Percentiles rank a stretch among this genome's conserved stretches.
phyloP scores from a whole-genome alignment of 805 yeast genomes.

The Cyberlindnera samutprakarnensis region DNA sequence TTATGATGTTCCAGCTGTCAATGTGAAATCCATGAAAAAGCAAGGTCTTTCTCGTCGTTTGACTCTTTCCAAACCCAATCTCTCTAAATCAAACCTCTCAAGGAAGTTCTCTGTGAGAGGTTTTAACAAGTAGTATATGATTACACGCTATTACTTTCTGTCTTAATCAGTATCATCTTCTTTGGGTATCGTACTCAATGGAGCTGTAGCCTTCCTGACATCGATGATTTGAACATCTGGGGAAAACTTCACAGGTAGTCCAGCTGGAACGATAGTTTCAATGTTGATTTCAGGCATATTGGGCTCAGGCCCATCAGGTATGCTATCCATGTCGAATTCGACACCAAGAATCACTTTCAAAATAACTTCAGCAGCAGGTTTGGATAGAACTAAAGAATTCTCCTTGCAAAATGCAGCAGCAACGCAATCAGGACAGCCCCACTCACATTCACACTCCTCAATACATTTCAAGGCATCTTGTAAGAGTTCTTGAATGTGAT shows the following conservation, averaged over 20 bases:
- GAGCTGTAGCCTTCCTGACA: constrained; percentile 22
- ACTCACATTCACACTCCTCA: constrained; percentile 58
- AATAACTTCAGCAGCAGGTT: constrained; percentile 73
- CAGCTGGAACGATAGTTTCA: constrained; percentile 60
- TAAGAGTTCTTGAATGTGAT: constrained; percentile 61
- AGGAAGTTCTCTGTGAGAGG: constrained; percentile 27
- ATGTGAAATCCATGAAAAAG: constrained; percentile 27
- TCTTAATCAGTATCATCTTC: constrained; percentile 13
- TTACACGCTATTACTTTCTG: too few relatives aligned
- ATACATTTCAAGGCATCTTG: constrained; percentile 52
- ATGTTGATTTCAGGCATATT: constrained; percentile 61
- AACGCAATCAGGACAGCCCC: constrained; percentile 76
- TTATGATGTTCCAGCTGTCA: constrained; percentile 32
- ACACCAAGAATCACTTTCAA: constrained; percentile 54
- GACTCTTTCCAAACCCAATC: constrained; percentile 28
- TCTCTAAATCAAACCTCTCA: constrained; percentile 28
- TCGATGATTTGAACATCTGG: constrained; percentile 51
- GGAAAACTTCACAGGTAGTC: constrained; percentile 51
- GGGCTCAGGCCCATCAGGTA: constrained; percentile 67
- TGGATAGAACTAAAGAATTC: constrained; percentile 73
- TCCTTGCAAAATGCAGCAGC: constrained; percentile 79
- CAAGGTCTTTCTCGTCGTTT: constrained; percentile 24
- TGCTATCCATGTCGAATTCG: constrained; percentile 35
- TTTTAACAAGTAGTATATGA: constrained; percentile 3
- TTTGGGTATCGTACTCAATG: constrained; percentile 18